Evolutionary conservation across 495 filamentous ascomycete genomes (phyloP).

Genomic region (Sordaria brevicollis): DNA sequence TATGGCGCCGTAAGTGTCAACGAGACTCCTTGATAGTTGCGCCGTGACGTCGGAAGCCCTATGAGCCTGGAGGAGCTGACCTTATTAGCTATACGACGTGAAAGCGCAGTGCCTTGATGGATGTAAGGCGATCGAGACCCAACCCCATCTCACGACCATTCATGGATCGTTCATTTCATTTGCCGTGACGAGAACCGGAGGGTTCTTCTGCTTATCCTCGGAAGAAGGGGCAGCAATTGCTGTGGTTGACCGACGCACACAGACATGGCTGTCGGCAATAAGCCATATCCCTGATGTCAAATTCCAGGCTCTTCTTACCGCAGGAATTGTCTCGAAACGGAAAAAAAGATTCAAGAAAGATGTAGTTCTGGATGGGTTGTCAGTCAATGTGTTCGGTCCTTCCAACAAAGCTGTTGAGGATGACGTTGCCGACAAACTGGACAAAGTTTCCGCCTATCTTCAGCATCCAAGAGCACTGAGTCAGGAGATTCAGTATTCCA

Average conservation of each 20-base stretch:
- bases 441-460: not conserved
- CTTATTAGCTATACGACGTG: not conserved
- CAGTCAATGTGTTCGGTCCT: not conserved
- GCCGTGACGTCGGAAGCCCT: not conserved
- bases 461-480: not conserved
- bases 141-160: not conserved
- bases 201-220: not conserved
- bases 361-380: not conserved
- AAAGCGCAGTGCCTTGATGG: not conserved
- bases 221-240: not conserved
- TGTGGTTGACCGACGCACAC: not conserved
- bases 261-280: not conserved
- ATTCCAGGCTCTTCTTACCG: not conserved
- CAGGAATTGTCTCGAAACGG: not conserved
- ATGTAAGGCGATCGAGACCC: not conserved
- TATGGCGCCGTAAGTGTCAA: not conserved
- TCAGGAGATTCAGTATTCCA: not conserved
- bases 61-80: not conserved
- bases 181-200: not conserved
- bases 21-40: not conserved
- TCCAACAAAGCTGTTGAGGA: not conserved
- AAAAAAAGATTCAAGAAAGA: not conserved
- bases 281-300: not conserved
- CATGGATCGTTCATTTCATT: not conserved
- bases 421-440: not conserved